Base-by-base conservation (phyloP, 441 rosid genomes). In the Eutrema salsugineum region DNA sequence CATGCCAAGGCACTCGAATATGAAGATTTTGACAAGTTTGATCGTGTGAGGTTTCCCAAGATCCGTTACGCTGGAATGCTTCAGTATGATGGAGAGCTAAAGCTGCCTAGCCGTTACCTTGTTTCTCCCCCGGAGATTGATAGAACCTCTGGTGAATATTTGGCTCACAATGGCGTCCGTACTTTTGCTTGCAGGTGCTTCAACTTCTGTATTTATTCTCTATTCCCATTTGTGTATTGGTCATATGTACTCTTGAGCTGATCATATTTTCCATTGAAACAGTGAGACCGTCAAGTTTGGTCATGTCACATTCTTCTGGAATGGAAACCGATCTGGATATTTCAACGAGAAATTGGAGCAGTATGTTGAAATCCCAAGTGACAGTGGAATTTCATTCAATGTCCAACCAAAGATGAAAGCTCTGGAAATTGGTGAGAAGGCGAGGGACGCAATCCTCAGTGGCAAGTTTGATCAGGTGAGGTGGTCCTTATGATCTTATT, bases 211-310 rank as follows among this genome's bases (percentile, higher is more conserved):
- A 4, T 8, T 8, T 51, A 30, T 20, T 44, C 28, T 57, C 57
- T 55, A 5, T 64, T 20, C 11, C 11, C 8, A 32, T 42, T 32
- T 6, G 54, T 10, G 27, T 56, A 43, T 56, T 30, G 33, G 33
- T 30, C 5, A 28, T 30, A 30, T 53, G 2, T 42, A 54, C 42
- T 28, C 24, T 33, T 56, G 57, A 44, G 20, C 75, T 65, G 39
- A 58, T 54, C 59, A 17, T 63, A n/a, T 33, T 11, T 55, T 0
- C 35, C 2, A 50, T 32, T 74, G 57, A 55, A 63, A 72, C 88
- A 92, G 99, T 63, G 99, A 94, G 82, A 94, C 99, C 11, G 99
- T 94, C 62, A 94, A 94, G 78, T 94, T 94, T 79, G 98, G 97
- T 12, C 99, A 92, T 60, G 98, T 94, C 61, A 94, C 99, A 22